These are phyloP conservation scores for Hyphopichia pseudoburtonii DNA, from an alignment of 1,139 yeast species.

Conservation along the genomic window DNA sequence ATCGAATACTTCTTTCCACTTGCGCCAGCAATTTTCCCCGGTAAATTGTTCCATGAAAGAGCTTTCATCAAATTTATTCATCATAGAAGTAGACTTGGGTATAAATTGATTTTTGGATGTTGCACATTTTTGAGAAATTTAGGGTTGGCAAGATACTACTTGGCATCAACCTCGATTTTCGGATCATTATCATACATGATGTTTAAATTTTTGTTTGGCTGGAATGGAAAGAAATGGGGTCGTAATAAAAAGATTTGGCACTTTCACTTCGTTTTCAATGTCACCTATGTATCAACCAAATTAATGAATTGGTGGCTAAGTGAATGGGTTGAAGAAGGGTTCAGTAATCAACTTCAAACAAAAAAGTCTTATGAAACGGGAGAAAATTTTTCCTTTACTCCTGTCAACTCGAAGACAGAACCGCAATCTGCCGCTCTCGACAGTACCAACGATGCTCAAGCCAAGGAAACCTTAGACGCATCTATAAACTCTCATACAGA, in stretches of 20 bases:
- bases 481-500: too few species aligned
- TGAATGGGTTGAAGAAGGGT: constrained; percentile 43
- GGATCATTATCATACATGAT: constrained; percentile 69
- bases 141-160: constrained; percentile 46
- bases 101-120: constrained; percentile 55
- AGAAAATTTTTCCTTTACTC: constrained; percentile 19
- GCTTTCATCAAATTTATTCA: constrained; percentile 59
- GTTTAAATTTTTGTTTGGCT: constrained; percentile 81
- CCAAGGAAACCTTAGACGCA: constrained; percentile 18
- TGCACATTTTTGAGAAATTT: constrained; percentile 61
- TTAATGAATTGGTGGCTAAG: constrained; percentile 90
- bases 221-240: constrained; percentile 80
- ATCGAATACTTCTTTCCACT: constrained; percentile 71
- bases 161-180: constrained; percentile 51
- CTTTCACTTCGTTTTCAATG: constrained; percentile 82
- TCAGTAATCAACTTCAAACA: constrained; percentile 39
- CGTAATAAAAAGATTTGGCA: constrained; percentile 57
- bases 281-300: constrained; percentile 74
- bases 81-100: constrained; percentile 33
- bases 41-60: constrained; percentile 61
- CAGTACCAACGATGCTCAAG: neutral
- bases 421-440: neutral
- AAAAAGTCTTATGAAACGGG: constrained; percentile 31
- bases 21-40: constrained; percentile 92
- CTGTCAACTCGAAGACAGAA: constrained; percentile 5